Evolutionary conservation across 305 asterid genomes (phyloP).

Genomic region (Plantago lanceolata): DNA sequence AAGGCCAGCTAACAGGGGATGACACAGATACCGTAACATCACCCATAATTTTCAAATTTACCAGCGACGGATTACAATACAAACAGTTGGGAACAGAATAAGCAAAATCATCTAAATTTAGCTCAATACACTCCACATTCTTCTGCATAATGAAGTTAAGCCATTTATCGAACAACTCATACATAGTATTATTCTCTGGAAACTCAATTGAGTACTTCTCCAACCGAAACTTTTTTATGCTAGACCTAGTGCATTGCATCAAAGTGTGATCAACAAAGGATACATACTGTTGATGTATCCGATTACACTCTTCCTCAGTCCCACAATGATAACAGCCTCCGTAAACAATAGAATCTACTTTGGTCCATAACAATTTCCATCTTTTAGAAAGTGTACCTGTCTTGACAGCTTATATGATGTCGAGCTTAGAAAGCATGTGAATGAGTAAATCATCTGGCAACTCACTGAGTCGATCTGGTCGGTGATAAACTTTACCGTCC

Average conservation of each 20-base stretch:
- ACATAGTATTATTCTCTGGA: neutral
- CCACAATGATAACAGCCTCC: neutral
- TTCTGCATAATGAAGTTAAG: neutral
- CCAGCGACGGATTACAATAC: neutral
- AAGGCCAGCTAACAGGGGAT: neutral
- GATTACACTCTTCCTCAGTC: neutral
- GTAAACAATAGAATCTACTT: constrained; percentile 1
- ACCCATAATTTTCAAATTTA: neutral
- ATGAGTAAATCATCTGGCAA: neutral
- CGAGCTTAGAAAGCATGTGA: neutral
- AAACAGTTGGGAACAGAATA: neutral
- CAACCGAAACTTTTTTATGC: neutral
- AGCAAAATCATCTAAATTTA: neutral
- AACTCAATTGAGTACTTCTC: neutral
- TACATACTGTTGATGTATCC: neutral
- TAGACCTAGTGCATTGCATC: neutral
- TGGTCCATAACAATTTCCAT: constrained; percentile 5
- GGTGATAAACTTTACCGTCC: too few relatives aligned
- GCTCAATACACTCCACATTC: neutral
- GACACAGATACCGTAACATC: neutral
- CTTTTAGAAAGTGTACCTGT: neutral
- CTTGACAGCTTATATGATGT: neutral
- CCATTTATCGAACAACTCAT: neutral
- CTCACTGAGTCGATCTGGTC: neutral
- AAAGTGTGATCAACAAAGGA: neutral